A percentile compares a stretch with the other conserved stretches of the same genome.
These are phyloP conservation scores for Alternaria ethzedia DNA, from an alignment of 2,329 filamentous ascomycete genomes.

Conservation along the genomic window DNA sequence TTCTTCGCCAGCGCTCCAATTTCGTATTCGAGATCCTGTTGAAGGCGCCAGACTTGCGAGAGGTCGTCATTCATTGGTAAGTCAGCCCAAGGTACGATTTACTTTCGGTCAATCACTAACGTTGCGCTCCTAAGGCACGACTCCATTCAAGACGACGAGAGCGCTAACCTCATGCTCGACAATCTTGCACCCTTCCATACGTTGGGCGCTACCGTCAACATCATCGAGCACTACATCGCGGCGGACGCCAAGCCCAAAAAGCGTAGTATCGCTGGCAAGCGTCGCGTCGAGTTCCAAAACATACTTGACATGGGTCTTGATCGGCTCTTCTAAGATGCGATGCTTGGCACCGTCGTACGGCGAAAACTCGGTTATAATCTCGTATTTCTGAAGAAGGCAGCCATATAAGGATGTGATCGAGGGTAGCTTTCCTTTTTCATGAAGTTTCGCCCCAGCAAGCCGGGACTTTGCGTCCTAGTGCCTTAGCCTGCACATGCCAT, in stretches of 20 bases:
- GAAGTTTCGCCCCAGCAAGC: not conserved
- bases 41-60: slow-evolving; percentile 32
- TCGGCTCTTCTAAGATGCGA: slow-evolving; percentile 16
- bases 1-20: slow-evolving; percentile 32
- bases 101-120: not conserved
- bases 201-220: slow-evolving; percentile 26
- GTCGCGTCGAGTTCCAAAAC: slow-evolving; percentile 38
- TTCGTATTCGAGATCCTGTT: slow-evolving; percentile 33
- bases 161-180: slow-evolving; percentile 27
- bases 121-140: slow-evolving; percentile 27
- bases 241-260: slow-evolving; percentile 29
- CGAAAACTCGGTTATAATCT: not conserved
- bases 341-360: not conserved
- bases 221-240: slow-evolving; percentile 37
- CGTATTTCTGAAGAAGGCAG: not conserved
- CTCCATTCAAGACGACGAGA: slow-evolving; percentile 32
- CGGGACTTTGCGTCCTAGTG: not conserved
- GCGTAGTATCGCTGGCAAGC: slow-evolving; percentile 34
- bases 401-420: not conserved
- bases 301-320: slow-evolving; percentile 31
- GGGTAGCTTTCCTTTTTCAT: not conserved
- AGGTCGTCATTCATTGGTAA: slow-evolving; percentile 37
- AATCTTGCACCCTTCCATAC: slow-evolving; percentile 30
- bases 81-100: not conserved
- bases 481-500: not conserved